phyloP scores from a whole-genome alignment of 2,329 filamentous ascomycete genomes.

The Monilinia laxa region DNA sequence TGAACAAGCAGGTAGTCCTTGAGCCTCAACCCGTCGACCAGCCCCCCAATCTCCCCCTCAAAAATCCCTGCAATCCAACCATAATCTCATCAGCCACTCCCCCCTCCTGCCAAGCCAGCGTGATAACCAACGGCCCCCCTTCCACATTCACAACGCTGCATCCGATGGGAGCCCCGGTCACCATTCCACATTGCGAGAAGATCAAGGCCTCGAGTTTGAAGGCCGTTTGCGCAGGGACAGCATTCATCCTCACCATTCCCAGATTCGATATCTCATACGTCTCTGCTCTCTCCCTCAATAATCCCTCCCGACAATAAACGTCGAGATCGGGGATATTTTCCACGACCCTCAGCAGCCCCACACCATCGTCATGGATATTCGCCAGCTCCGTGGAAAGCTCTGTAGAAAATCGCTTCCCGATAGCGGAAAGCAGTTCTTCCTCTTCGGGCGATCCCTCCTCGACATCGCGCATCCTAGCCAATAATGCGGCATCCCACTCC shows the following conservation, averaged over 20 bases:
- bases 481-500: conserved; percentile 15
- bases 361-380: not conserved
- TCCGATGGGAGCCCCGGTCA: conserved; percentile 27
- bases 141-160: conserved; percentile 26
- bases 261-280: conserved; percentile 35
- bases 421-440: conserved; percentile 18
- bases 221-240: not conserved
- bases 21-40: no score
- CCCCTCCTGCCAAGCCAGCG: conserved; percentile 32
- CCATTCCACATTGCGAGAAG: conserved; percentile 33
- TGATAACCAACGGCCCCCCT: conserved; percentile 29
- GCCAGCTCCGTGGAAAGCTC: conserved; percentile 27
- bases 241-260: conserved; percentile 27
- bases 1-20: no score
- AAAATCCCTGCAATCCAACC: conserved; percentile 15
- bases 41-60: not conserved
- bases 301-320: not conserved
- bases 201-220: conserved; percentile 28
- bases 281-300: not conserved
- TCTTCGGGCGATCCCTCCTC: conserved; percentile 20
- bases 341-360: not conserved
- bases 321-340: not conserved
- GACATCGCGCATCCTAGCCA: conserved; percentile 14
- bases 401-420: conserved; percentile 22
- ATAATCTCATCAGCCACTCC: conserved; percentile 28